Base-by-base conservation (phyloP, 192 early-diverging fungal species). In the Rhizophagus sp. region DNA sequence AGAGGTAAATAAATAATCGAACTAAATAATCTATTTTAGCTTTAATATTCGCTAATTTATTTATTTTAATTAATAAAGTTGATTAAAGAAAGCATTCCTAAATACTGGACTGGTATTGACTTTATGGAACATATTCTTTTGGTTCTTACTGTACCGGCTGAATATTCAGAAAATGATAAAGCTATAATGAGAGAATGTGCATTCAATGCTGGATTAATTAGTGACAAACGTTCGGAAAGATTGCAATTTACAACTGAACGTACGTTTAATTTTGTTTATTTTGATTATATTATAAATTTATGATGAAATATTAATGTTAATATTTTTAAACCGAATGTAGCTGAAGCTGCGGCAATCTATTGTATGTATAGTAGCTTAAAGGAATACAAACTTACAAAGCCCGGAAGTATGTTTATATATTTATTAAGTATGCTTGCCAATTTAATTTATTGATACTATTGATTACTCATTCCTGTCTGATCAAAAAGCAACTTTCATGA, bases 401-500 rank as follows among this genome's bases (percentile, higher is more conserved):
- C n/a, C 15, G 72, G 72, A 73, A 44, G 72, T 73, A 73, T 0
- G 44, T 73, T 47, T 12, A 9, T 12, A 9, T 36, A n/a, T n/a
- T 34, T 22, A 71, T n/a, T 0, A 36, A 36, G 2, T 34, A 34
- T 34, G 2, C 34, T 34, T 34, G 34, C 2, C 34, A 34, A 4
- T 34, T 34, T 34, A 34, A 34, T 1, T 34, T 30, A 30, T 30
- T 30, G 27, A 30, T 30, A 30, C 27, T 30, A 30, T 30, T 30
- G 27, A 1, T 30, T 30, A 30, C 27, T 30, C 27, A 30, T 30
- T 30, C 27, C 34, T 71, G 5, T 3, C 9, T 24, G 27, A 34
- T 47, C 9, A 36, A 36, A 36, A 25, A 73, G 83, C 86, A 27
- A 83, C 85, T 5, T 90, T 90, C 68, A 88, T 90, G 87, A 86